A percentile compares a stretch with the other conserved stretches of the same genome.
Evolutionary conservation across 2,329 filamentous ascomycete species (phyloP).

Genomic region (Sporothrix sp.): DNA sequence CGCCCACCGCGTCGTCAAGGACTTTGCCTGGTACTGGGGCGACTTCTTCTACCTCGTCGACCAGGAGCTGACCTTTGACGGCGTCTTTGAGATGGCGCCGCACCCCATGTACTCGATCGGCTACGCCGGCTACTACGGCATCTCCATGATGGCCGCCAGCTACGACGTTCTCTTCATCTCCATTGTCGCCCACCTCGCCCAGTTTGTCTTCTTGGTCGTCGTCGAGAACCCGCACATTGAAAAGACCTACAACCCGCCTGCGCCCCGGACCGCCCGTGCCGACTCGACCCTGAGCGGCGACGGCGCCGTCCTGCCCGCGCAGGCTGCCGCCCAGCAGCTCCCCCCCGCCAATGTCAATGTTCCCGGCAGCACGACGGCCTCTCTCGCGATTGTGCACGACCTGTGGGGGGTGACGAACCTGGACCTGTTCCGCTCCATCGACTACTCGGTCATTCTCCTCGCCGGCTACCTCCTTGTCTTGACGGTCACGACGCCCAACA

Average conservation of each 20-base stretch:
- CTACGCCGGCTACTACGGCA: slow-evolving; percentile 95
- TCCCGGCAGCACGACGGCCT: slow-evolving; percentile 21
- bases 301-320: neutral
- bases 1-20: slow-evolving; percentile 94
- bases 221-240: slow-evolving; percentile 98
- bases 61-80: slow-evolving; percentile 94
- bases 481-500: slow-evolving; percentile 67
- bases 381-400: slow-evolving; percentile 65
- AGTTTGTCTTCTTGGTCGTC: slow-evolving; percentile 83
- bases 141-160: slow-evolving; percentile 95
- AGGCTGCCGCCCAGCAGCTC: slow-evolving; percentile 5
- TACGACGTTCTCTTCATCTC: slow-evolving; percentile 97
- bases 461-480: slow-evolving; percentile 65
- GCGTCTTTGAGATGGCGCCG: slow-evolving; percentile 97
- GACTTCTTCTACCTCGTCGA: slow-evolving; percentile 99
- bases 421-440: slow-evolving; percentile 79
- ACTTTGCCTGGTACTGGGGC: slow-evolving; percentile 99
- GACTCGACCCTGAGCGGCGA: slow-evolving; percentile 17
- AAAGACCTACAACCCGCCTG: slow-evolving; percentile 88
- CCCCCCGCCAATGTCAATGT: too few species aligned
- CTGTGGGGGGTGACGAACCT: slow-evolving; percentile 74
- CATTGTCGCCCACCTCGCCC: slow-evolving; percentile 84
- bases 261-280: slow-evolving; percentile 51
- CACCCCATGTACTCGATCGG: slow-evolving; percentile 99
- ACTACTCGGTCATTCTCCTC: slow-evolving; percentile 69